Base-by-base conservation (phyloP, 257 asterid species). In the Schizonepeta tenuifolia region DNA sequence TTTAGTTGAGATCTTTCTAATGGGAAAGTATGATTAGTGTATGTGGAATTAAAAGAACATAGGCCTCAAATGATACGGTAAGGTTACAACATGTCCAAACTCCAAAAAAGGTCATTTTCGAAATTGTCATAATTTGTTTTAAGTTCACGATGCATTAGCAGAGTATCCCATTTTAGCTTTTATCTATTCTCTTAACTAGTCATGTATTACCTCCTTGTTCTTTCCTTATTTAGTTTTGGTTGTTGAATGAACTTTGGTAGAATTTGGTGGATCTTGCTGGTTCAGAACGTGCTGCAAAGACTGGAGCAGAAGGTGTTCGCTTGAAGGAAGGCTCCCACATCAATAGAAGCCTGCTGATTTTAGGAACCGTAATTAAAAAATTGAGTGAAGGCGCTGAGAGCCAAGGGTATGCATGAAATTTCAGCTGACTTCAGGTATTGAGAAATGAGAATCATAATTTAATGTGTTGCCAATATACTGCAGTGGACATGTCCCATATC, bases 211-310 rank as follows among this genome's bases (percentile, higher is more conserved):
- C 49, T 58, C 22, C 49, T 14, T 65, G 15, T 46, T 24, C 47
- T 72, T 60, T 56, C 62, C 71, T 44, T 74, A 21, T 36, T 24
- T 59, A 72, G 61, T 35, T 59, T 61, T 26, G 54, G 63, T 76
- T 59, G 56, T 70, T 61, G 79, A 57, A 17, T 68, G 75, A 62
- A 62, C 67, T 59, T 71, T 77, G 79, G 51, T 76, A 94, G 99
- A 94, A 94, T 81, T 82, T 94, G 83, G 99, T 94, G 84, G 99
- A 94, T 76, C 97, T 94, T 79, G 99, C 98, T 81, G 99, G 99
- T 74, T 94, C 99, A 43, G 99, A 94, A 73, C 97, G 99, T 72
- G 99, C 97, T 80, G 92, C 99, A 55, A 94, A 94, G 88, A 91
- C 99, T 68, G 98, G 99, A 81, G 99, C 99, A 24, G 99, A 94